These are phyloP conservation scores for Solanum raphanifolium DNA, from an alignment of 257 asterid genomes.

Conservation along the genomic window DNA sequence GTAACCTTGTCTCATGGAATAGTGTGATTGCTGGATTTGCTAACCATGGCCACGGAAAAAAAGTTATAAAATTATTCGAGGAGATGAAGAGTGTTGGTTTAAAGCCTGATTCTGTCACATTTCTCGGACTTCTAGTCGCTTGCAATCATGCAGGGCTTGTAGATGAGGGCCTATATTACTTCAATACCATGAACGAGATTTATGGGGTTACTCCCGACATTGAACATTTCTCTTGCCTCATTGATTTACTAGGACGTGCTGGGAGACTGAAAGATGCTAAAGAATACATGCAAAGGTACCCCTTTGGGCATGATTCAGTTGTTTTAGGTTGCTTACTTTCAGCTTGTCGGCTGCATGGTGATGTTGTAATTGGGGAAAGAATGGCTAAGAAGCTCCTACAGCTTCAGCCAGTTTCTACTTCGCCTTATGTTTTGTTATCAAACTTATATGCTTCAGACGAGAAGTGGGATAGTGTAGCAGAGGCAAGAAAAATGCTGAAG, in stretches of 20 bases:
- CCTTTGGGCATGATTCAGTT: slow-evolving; percentile 38
- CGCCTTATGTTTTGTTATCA: slow-evolving; percentile 57
- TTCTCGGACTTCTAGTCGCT: slow-evolving; percentile 51
- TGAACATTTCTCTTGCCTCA: slow-evolving; percentile 60
- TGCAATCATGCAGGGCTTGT: slow-evolving; percentile 72
- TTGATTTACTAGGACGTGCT: slow-evolving; percentile 59
- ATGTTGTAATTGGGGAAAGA: slow-evolving; percentile 37
- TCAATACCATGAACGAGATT: slow-evolving; percentile 28
- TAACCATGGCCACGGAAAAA: slow-evolving; percentile 45
- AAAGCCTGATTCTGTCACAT: slow-evolving; percentile 58
- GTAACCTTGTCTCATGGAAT: slow-evolving; percentile 64
- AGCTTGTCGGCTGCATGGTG: slow-evolving; percentile 52
- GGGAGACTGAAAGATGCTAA: slow-evolving; percentile 57
- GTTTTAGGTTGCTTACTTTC: slow-evolving; percentile 67
- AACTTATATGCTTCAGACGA: slow-evolving; percentile 51
- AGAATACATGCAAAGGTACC: slow-evolving; percentile 26
- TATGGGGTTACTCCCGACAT: slow-evolving; percentile 29
- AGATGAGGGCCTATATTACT: slow-evolving; percentile 33
- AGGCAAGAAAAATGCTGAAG: slow-evolving; percentile 44
- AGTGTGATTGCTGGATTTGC: slow-evolving; percentile 56
- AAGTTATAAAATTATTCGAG: slow-evolving; percentile 28
- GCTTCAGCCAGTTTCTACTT: slow-evolving; percentile 37
- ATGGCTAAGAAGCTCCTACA: slow-evolving; percentile 38
- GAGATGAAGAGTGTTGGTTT: slow-evolving; percentile 35
- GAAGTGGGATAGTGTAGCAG: slow-evolving; percentile 51